Conservation (phyloP, 495 filamentous ascomycete species). For the Talaromyces thailandensis region DNA sequence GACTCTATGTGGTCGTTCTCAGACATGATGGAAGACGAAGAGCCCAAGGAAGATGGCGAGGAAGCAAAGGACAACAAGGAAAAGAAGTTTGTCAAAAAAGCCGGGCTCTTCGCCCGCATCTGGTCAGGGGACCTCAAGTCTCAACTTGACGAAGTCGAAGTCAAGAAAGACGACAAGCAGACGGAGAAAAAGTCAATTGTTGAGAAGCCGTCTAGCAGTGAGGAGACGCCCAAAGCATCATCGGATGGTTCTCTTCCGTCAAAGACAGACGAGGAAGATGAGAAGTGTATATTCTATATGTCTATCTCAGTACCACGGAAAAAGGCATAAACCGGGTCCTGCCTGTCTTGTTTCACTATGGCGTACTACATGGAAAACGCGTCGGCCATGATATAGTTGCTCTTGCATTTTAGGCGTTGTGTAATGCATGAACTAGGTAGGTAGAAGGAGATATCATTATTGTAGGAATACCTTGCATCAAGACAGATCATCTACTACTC, state of each 20-base stretch:
- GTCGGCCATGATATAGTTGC: background rate
- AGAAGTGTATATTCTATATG: conserved; percentile 22
- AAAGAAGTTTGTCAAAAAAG: conserved; percentile 10
- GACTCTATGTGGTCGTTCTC: conserved; percentile 71
- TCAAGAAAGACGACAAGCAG: conserved; percentile 9
- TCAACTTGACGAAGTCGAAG: conserved; percentile 3
- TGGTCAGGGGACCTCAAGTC: conserved; percentile 15
- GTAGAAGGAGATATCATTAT: background rate
- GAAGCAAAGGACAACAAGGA: conserved; percentile 14
- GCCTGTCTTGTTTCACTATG: conserved; percentile 6
- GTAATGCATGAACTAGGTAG: background rate
- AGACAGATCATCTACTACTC: background rate
- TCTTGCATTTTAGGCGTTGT: background rate
- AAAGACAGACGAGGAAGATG: conserved; percentile 7
- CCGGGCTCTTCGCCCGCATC: conserved; percentile 15
- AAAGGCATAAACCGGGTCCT: conserved; percentile 20
- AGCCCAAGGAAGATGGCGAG: conserved; percentile 15
- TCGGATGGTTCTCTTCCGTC: background rate
- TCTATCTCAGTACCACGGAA: conserved; percentile 23
- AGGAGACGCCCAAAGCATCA: background rate
- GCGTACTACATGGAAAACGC: background rate
- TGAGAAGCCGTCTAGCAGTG: background rate
- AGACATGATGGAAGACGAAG: conserved; percentile 45
- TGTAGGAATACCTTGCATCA: background rate
- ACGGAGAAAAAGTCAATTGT: background rate